These are phyloP conservation scores for Aspergillus hancockii DNA, from an alignment of 495 filamentous ascomycete species.

Conservation along the genomic window DNA sequence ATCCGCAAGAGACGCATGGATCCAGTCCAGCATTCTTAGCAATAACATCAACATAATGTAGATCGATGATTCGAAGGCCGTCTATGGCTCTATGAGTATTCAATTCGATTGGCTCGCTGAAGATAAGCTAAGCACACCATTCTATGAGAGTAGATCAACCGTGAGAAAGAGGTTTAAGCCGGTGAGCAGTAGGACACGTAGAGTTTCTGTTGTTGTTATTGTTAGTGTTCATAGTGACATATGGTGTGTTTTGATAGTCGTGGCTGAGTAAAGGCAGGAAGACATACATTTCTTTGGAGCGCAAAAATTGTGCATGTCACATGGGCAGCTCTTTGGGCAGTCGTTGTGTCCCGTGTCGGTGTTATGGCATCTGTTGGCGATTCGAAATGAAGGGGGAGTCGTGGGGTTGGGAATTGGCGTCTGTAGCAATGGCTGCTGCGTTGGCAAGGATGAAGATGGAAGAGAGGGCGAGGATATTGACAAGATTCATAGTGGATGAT, in stretches of 20 bases:
- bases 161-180: no score
- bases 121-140: not conserved
- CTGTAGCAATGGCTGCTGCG: not conserved
- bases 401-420: not conserved
- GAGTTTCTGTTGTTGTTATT: no score
- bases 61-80: not conserved
- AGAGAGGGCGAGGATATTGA: conserved; percentile 4
- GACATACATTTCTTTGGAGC: not conserved
- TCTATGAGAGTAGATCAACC: no score
- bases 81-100: not conserved
- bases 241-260: no score
- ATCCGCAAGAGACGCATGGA: not conserved
- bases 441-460: not conserved
- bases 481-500: conserved; percentile 10
- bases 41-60: not conserved
- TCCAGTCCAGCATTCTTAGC: not conserved
- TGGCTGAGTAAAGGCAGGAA: no score
- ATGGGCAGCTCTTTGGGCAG: not conserved
- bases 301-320: not conserved
- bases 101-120: not conserved
- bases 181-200: no score
- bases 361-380: not conserved
- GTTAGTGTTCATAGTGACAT: no score
- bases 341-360: conserved; percentile 2
- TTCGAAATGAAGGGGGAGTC: not conserved